A percentile compares a stretch with the other conserved stretches of the same genome.
Conservation (phyloP, 352 stramenopile genomes). For the Globisporangium paroecandrum region DNA sequence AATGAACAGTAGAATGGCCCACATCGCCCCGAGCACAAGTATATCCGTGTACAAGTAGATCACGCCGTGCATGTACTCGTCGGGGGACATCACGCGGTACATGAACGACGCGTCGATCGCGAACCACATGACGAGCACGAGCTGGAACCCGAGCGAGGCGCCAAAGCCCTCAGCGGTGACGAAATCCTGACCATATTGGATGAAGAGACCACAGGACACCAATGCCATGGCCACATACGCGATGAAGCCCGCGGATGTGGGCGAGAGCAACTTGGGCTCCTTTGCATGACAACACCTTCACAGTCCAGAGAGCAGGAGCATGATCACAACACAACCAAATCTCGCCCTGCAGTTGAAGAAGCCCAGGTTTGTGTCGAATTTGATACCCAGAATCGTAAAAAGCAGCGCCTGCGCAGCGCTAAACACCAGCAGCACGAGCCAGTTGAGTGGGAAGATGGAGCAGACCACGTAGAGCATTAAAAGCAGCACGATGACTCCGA, state of each 20-base stretch:
- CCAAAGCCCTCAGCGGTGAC: conserved; percentile 35
- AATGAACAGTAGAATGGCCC: too few species aligned
- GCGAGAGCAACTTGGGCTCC: conserved; percentile 28
- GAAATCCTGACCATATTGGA: conserved; percentile 21
- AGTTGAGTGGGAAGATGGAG: conserved; percentile 8
- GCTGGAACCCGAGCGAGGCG: conserved; percentile 37
- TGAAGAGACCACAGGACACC: conserved; percentile 26
- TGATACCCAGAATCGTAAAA: conserved; percentile 30
- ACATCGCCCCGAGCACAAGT: background rate
- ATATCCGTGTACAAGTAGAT: too few species aligned
- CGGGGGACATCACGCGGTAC: conserved; percentile 28
- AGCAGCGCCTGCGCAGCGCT: conserved; percentile 34
- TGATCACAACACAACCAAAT: conserved; percentile 43
- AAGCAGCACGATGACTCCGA: background rate
- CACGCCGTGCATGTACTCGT: too few species aligned
- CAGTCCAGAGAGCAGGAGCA: conserved; percentile 32
- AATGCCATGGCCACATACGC: conserved; percentile 26
- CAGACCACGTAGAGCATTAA: background rate
- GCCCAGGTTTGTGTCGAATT: conserved; percentile 35
- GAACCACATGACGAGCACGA: conserved; percentile 54
- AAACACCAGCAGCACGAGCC: conserved; percentile 30
- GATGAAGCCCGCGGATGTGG: conserved; percentile 25
- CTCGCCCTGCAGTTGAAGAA: conserved; percentile 37
- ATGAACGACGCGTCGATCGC: conserved; percentile 48
- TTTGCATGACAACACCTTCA: background rate